Evolutionary conservation across 768 basidiomycete species (phyloP), one percentile per base, ranked within the genome.

Genomic region (Clavulina sp.): DNA sequence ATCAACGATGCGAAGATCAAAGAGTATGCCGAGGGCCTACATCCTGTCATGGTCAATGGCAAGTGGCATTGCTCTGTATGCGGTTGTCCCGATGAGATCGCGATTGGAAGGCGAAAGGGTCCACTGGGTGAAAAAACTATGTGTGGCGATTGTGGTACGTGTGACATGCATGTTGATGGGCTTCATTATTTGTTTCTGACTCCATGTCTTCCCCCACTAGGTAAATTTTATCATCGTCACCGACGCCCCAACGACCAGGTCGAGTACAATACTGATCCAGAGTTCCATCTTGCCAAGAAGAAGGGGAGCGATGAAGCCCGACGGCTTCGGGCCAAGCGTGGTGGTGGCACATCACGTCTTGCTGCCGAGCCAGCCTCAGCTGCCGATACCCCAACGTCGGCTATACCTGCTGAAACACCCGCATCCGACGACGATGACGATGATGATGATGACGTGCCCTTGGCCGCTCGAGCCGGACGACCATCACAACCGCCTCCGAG

Each of bases 51-150:
- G 58, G 81, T 89, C 61, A 70, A 89, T 57, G 87, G 85, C 1
- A 72, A 84, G 3, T 95, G 91, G 91, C 86, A 89, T 66, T 96
- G 91, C 62, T 88, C 86, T 19, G 93, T 89, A 60, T 95, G 87
- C 59, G 91, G 91, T 4, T 84, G 84, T 61, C 91, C 91, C 0
- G 88, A 87, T 61, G 77, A 68, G 58, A 79, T 93, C 52, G 85
- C 87, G 2, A 69, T 88, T 40, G 89, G 89, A 2, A 69, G 86
- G 55, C 72, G 88, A 57, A 92, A 92, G 60, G 89, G 92, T 1
- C 89, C 87, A 1, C 68, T 88, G 44, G 91, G 91, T 5, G 80
- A 85, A 60, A 88, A 88, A 63, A 82, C 79, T 2, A 83, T 93
- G 63, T 96, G 91, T 65, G 86, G 85, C 30, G 73, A 77, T n/a